Percentiles rank a stretch among this genome's conserved stretches.
Evolutionary conservation across 106 monocot species (phyloP).

Genomic region (Dendrobium huoshanense): DNA sequence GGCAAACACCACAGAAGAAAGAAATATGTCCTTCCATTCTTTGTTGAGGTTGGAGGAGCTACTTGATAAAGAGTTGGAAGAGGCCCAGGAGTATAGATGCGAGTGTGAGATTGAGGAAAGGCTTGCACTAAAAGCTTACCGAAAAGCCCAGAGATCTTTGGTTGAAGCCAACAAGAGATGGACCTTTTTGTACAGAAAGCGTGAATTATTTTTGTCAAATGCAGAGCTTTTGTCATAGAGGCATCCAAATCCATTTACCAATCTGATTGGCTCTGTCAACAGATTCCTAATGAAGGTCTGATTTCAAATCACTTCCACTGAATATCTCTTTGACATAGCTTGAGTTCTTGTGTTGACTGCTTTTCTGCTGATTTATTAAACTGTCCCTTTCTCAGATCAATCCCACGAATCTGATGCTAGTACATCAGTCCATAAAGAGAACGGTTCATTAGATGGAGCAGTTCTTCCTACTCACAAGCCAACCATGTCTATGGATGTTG

Average conservation of each 20-base stretch:
- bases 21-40: constrained; percentile 33
- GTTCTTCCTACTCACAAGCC: neutral
- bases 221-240: constrained; percentile 42
- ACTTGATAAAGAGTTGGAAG: constrained; percentile 81
- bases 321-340: no score
- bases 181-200: constrained; percentile 47
- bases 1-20: constrained; percentile 9
- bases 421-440: constrained; percentile 27
- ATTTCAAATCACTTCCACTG: neutral
- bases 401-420: constrained; percentile 27
- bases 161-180: constrained; percentile 72
- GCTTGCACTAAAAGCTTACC: constrained; percentile 67
- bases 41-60: constrained; percentile 65
- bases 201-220: constrained; percentile 62
- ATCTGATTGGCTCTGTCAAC: constrained; percentile 29
- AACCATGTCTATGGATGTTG: constrained; percentile 17
- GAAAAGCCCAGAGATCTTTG: constrained; percentile 74
- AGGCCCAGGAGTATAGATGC: constrained; percentile 76
- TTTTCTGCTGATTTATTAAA: neutral
- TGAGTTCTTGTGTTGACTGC: neutral
- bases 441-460: constrained; percentile 10
- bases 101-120: constrained; percentile 85
- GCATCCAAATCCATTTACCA: constrained; percentile 28
- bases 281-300: constrained; percentile 7
- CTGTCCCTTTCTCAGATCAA: constrained; percentile 14